A percentile compares a stretch with the other conserved stretches of the same genome.
These are phyloP conservation scores for Pseudopyricularia javanii DNA, from an alignment of 2,329 filamentous ascomycete species.

Conservation along the genomic window DNA sequence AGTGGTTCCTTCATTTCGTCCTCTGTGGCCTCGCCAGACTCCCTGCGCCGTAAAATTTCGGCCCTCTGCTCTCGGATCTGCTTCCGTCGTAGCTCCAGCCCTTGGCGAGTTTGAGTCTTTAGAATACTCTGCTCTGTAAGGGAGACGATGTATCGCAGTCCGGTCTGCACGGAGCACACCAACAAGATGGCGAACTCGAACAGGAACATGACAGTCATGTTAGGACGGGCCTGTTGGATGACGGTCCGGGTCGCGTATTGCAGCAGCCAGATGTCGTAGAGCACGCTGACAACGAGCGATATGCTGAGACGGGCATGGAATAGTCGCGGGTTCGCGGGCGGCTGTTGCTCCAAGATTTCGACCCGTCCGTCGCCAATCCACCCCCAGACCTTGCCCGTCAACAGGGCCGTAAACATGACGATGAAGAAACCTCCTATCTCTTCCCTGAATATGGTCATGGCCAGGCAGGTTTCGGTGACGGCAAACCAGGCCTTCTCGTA, in stretches of 20 bases:
- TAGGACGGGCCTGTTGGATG: slow-evolving; percentile 75
- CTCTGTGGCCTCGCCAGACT: slow-evolving; percentile 29
- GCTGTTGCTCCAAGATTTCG: slow-evolving; percentile 90
- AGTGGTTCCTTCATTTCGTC: slow-evolving; percentile 34
- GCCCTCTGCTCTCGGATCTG: slow-evolving; percentile 51
- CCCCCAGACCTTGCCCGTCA: slow-evolving; percentile 94
- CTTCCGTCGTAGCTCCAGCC: slow-evolving; percentile 53
- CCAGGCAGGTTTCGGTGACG: slow-evolving; percentile 88
- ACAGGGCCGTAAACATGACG: slow-evolving; percentile 86
- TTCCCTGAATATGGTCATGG: slow-evolving; percentile 96
- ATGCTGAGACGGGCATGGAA: slow-evolving; percentile 76
- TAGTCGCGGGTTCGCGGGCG: slow-evolving; percentile 72
- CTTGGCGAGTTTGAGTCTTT: slow-evolving; percentile 58
- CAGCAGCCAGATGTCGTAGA: slow-evolving; percentile 72
- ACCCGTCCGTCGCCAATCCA: slow-evolving; percentile 96
- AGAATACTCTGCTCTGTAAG: slow-evolving; percentile 67
- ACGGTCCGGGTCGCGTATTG: slow-evolving; percentile 73
- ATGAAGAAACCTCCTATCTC: slow-evolving; percentile 92
- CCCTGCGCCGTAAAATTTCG: slow-evolving; percentile 35
- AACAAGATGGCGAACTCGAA: slow-evolving; percentile 90
- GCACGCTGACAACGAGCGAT: slow-evolving; percentile 66
- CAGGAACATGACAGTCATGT: slow-evolving; percentile 99
- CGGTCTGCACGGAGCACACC: slow-evolving; percentile 69
- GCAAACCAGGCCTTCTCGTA: slow-evolving; percentile 98
- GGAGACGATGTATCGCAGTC: slow-evolving; percentile 65